phyloP scores from a whole-genome alignment of 78 protist genomes.

The slime mould (Dictyostelium discoideum) region DNA sequence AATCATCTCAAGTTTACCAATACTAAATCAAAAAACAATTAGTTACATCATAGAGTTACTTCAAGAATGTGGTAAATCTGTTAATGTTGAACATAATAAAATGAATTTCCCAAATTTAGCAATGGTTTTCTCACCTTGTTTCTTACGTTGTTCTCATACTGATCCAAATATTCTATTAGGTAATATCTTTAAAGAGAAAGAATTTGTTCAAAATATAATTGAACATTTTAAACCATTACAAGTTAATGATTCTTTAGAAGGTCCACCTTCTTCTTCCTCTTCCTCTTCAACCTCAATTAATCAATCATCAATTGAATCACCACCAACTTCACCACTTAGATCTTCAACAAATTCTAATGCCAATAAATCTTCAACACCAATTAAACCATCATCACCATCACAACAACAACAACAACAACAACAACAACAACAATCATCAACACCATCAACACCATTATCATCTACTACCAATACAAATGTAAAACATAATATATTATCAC shows the following conservation, averaged over 20 bases:
- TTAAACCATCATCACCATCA: background rate
- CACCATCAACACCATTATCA: background rate
- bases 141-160: constrained; percentile 25
- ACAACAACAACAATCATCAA: background rate
- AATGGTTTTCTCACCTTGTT: constrained; percentile 54
- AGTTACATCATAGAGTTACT: constrained; percentile 16
- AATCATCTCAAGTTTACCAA: background rate
- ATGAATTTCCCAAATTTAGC: constrained; percentile 49
- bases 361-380: background rate
- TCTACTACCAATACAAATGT: background rate
- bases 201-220: constrained; percentile 25
- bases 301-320: background rate
- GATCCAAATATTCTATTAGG: constrained; percentile 45
- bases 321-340: background rate
- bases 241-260: constrained; percentile 7
- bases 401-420: background rate
- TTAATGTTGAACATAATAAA: constrained; percentile 18
- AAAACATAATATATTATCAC: background rate
- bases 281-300: background rate
- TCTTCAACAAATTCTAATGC: background rate
- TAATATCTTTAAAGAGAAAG: constrained; percentile 36
- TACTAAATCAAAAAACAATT: constrained; percentile 9
- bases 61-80: constrained; percentile 21
- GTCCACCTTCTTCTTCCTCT: background rate
- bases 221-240: constrained; percentile 15